phyloP scores from a whole-genome alignment of 225 moss, liverwort and hornwort genomes.

The Neckera pumila region DNA sequence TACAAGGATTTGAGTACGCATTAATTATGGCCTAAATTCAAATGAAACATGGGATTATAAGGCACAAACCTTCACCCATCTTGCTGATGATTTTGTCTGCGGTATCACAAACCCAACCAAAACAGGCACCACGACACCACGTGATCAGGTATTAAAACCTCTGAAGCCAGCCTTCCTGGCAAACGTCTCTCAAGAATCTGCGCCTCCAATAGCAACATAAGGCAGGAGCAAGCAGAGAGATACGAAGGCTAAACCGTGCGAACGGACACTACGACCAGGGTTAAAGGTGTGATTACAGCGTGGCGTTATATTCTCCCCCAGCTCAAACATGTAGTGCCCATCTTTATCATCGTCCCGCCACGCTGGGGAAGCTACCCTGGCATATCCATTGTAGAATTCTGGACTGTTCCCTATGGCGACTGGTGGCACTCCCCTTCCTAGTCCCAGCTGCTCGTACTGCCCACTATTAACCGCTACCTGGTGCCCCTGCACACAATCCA shows the following conservation, averaged over 20 bases:
- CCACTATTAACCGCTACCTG: slow-evolving; percentile 49
- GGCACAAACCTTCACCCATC: slow-evolving; percentile 89
- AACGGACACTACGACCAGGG: slow-evolving; percentile 61
- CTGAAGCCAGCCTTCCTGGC: slow-evolving; percentile 47
- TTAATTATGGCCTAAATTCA: neutral
- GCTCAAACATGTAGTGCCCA: slow-evolving; percentile 68
- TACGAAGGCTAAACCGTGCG: slow-evolving; percentile 58
- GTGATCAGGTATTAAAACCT: slow-evolving; percentile 69
- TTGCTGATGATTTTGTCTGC: slow-evolving; percentile 99
- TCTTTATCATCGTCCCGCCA: slow-evolving; percentile 66
- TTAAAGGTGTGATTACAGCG: slow-evolving; percentile 66
- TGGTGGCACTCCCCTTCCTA: slow-evolving; percentile 47
- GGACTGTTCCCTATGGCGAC: slow-evolving; percentile 44
- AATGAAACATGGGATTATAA: neutral
- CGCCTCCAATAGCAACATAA: slow-evolving; percentile 66
- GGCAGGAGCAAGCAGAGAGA: slow-evolving; percentile 67
- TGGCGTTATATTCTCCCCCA: slow-evolving; percentile 64
- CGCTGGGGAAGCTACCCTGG: slow-evolving; percentile 51
- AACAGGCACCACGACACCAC: slow-evolving; percentile 74
- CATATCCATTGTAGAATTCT: slow-evolving; percentile 53
- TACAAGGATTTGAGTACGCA: neutral
- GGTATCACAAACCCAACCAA: slow-evolving; percentile 65
- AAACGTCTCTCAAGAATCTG: slow-evolving; percentile 55
- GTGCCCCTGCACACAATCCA: slow-evolving; percentile 27
- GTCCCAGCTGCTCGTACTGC: slow-evolving; percentile 55